phyloP scores from a whole-genome alignment of 176 grass and related monocot species.

The Phyllostachys edulis region DNA sequence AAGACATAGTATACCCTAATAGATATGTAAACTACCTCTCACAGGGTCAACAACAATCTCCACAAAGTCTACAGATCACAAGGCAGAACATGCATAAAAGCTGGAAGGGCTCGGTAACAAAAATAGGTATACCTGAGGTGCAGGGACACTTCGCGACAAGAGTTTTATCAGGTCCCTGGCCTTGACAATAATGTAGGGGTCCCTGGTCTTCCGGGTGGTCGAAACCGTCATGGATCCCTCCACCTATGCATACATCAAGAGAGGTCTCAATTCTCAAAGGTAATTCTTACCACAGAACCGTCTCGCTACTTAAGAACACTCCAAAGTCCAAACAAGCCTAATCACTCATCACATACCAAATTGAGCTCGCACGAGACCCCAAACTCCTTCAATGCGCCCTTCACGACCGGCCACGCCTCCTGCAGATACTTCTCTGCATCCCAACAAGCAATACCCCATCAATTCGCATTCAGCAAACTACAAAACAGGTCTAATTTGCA shows the following conservation, averaged over 20 bases:
- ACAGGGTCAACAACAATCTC: background rate
- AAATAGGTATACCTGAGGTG: constrained; percentile 62
- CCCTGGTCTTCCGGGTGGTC: constrained; percentile 85
- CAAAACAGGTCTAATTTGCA: background rate
- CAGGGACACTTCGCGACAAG: constrained; percentile 85
- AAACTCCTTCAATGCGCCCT: constrained; percentile 70
- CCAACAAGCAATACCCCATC: background rate
- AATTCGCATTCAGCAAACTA: background rate
- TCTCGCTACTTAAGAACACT: background rate
- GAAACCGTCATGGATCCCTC: constrained; percentile 97
- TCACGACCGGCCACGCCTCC: constrained; percentile 86
- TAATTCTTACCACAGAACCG: background rate
- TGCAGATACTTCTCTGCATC: constrained; percentile 90
- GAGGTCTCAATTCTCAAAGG: background rate
- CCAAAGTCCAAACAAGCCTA: background rate
- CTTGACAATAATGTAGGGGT: constrained; percentile 91
- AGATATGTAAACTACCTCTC: background rate
- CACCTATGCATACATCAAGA: constrained; percentile 49
- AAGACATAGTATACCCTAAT: background rate
- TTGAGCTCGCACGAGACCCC: constrained; percentile 86
- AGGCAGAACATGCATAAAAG: background rate
- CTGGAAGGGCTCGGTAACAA: background rate
- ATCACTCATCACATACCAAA: constrained; percentile 47
- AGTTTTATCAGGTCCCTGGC: constrained; percentile 87
- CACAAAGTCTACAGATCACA: background rate